Evolutionary conservation across 371 early-diverging fungal genomes (phyloP).

Genomic region (Mortierella sp.): DNA sequence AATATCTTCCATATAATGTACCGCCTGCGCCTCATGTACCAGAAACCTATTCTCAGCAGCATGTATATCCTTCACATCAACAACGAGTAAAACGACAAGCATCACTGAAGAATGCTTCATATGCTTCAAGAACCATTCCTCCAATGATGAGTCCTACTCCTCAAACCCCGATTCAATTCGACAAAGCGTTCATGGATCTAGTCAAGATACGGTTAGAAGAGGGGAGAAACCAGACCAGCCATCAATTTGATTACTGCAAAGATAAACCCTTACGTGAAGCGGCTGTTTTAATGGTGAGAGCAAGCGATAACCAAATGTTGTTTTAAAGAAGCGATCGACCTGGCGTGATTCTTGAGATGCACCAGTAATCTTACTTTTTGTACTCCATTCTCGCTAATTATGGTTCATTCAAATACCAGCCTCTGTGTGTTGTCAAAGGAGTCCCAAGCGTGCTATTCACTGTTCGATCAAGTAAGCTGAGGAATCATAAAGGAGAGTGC

Average conservation of each 20-base stretch:
- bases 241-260: conserved; percentile 53
- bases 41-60: conserved; percentile 8
- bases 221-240: conserved; percentile 13
- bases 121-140: conserved; percentile 36
- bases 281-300: conserved; percentile 48
- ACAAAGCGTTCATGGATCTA: conserved; percentile 34
- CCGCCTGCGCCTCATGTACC: conserved; percentile 19
- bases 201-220: conserved; percentile 31
- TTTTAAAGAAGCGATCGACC: neutral
- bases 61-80: conserved; percentile 35
- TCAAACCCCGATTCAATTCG: conserved; percentile 17
- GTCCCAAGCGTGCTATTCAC: conserved; percentile 85
- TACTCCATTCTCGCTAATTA: neutral
- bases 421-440: conserved; percentile 75
- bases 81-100: conserved; percentile 23
- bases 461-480: conserved; percentile 75
- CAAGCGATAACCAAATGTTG: neutral
- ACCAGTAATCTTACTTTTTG: neutral
- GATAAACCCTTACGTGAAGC: conserved; percentile 53
- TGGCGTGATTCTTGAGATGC: neutral
- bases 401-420: conserved; percentile 33
- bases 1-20: conserved; percentile 23
- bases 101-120: conserved; percentile 24
- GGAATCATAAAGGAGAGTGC: conserved; percentile 85
- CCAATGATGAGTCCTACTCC: conserved; percentile 32